Percentiles rank a stretch among this genome's conserved stretches.
Evolutionary conservation across 129 eudicot genomes (phyloP).

Genomic region (Artemisia argyi): DNA sequence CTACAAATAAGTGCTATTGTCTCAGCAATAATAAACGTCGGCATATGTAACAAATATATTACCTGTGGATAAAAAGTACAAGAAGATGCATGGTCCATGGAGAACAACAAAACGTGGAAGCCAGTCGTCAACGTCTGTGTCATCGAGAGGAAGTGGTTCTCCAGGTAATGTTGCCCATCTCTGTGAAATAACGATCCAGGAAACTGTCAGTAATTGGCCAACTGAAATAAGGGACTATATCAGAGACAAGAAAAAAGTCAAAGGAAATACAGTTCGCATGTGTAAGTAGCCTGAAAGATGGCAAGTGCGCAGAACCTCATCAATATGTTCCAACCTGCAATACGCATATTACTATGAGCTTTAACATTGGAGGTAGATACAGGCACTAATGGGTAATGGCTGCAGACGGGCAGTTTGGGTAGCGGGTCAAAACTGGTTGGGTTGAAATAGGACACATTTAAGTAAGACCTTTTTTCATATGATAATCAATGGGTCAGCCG

Average conservation of each 20-base stretch:
- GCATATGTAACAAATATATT: not conserved
- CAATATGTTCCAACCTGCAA: constrained; percentile 82
- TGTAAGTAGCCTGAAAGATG: constrained; percentile 76
- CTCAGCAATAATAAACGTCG: too few species aligned
- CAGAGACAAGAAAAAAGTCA: not conserved
- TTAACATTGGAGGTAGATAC: not conserved
- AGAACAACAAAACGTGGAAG: constrained; percentile 94
- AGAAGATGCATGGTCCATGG: constrained; percentile 78
- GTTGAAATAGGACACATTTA: not conserved
- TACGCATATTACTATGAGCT: not conserved
- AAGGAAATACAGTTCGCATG: constrained; percentile 53
- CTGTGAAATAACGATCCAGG: constrained; percentile 31
- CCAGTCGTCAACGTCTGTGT: constrained; percentile 91
- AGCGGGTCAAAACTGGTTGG: not conserved
- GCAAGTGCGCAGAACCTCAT: constrained; percentile 74
- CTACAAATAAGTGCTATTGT: constrained; percentile 5
- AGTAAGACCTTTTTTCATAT: not conserved
- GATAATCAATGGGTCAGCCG: not conserved
- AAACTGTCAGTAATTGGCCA: not conserved
- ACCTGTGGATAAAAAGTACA: constrained; percentile 77
- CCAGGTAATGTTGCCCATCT: constrained; percentile 99
- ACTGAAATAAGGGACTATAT: not conserved
- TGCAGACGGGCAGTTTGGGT: not conserved
- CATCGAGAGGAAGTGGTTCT: constrained; percentile 88
- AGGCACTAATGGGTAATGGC: not conserved